Percentiles rank a stretch among this genome's conserved stretches.
Evolutionary conservation across 306 rosid species (phyloP).

Genomic region (Benincasa hispida): DNA sequence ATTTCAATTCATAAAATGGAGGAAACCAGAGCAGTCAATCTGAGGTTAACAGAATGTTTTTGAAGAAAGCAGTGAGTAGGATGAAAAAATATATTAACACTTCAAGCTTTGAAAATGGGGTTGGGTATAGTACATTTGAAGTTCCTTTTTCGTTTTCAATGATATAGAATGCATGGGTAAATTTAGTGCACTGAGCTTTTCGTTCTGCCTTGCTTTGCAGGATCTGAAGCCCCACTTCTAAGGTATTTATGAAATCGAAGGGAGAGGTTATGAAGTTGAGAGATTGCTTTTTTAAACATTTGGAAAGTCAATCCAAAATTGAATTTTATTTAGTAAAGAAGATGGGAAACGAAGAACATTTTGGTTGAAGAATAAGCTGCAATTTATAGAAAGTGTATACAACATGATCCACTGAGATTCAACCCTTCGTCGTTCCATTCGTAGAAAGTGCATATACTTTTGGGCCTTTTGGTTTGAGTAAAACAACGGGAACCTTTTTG

Average conservation of each 20-base stretch:
- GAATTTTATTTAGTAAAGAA: background rate
- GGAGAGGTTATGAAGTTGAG: background rate
- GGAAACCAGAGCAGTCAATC: background rate
- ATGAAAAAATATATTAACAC: background rate
- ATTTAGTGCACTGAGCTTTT: background rate
- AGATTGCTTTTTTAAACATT: too few species aligned
- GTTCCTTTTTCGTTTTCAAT: background rate
- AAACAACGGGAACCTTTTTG: background rate
- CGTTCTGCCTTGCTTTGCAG: conserved; percentile 26
- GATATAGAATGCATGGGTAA: background rate
- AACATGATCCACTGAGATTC: too few species aligned
- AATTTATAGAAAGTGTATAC: background rate
- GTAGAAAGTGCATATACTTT: background rate
- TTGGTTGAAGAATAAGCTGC: background rate
- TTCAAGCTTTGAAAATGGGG: background rate
- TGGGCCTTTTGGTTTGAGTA: background rate
- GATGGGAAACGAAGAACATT: background rate
- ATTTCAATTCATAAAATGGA: background rate
- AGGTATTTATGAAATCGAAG: conserved; percentile 26
- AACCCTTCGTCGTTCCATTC: too few species aligned
- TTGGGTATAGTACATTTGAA: background rate
- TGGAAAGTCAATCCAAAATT: too few species aligned
- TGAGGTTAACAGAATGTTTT: background rate
- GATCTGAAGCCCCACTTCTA: conserved; percentile 64
- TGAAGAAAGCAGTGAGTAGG: background rate